A percentile compares a stretch with the other conserved stretches of the same genome.
Evolutionary conservation across 306 rosid genomes (phyloP).

Genomic region (Lagenaria siceraria): DNA sequence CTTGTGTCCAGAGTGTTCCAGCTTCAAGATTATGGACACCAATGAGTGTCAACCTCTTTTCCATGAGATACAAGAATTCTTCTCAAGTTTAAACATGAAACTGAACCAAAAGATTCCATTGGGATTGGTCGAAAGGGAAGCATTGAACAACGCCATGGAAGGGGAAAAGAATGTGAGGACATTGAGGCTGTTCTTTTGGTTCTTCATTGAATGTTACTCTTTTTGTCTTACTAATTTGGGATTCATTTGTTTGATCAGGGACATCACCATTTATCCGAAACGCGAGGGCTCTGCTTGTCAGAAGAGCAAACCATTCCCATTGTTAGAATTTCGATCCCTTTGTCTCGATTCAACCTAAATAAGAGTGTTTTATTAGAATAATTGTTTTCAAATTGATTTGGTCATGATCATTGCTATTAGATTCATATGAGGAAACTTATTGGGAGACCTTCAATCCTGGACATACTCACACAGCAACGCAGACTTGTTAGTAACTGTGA

Average conservation of each 20-base stretch:
- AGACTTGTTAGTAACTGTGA: slow-evolving; percentile 66
- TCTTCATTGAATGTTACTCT: neutral
- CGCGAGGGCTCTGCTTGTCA: slow-evolving; percentile 88
- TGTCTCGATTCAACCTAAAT: neutral
- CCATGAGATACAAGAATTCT: slow-evolving; percentile 82
- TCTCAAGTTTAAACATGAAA: slow-evolving; percentile 79
- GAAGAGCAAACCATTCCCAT: slow-evolving; percentile 56
- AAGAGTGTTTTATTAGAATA: neutral
- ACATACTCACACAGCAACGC: slow-evolving; percentile 65
- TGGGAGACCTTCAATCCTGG: slow-evolving; percentile 48
- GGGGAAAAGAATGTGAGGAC: slow-evolving; percentile 63
- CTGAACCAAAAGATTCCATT: slow-evolving; percentile 86
- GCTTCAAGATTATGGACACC: slow-evolving; percentile 82
- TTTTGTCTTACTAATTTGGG: neutral
- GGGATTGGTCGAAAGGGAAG: slow-evolving; percentile 96
- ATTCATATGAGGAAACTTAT: slow-evolving; percentile 55
- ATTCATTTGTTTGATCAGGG: slow-evolving; percentile 37
- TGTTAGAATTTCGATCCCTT: neutral
- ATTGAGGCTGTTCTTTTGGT: neutral
- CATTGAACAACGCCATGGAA: slow-evolving; percentile 86
- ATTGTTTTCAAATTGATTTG: neutral
- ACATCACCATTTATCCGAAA: slow-evolving; percentile 82
- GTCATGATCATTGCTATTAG: slow-evolving; percentile 21
- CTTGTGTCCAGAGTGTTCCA: slow-evolving; percentile 79
- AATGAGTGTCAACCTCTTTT: slow-evolving; percentile 92